Evolutionary conservation across 2,329 filamentous ascomycete genomes (phyloP), one percentile per base, ranked within the genome.

Genomic region (Botrytis cinerea): DNA sequence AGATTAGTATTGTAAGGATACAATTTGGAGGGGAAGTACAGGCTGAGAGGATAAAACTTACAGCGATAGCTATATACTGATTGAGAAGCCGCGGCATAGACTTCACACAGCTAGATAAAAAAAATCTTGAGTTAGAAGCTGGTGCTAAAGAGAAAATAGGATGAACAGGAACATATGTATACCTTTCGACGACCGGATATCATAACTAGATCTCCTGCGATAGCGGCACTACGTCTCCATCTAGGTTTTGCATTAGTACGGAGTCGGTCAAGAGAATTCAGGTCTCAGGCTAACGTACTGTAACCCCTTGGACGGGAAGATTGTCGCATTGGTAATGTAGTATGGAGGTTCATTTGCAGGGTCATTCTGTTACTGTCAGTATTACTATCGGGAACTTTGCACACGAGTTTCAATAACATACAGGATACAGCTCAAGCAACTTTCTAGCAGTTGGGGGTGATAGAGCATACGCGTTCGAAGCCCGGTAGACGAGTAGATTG

Each of bases 161-260:
- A n/a, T 14, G 10, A 12, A 18, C 25, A 43, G 10, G 2, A 35
- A 25, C 6, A 9, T 35, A 14, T 25, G 59, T 9, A 10, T 45
- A 73, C 51, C 43, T 73, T 84, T 43, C 85, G 82, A 1, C 85
- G 81, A 20, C 84, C 83, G 1, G 84, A 83, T 70, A 86, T 83
- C 82, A 87, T 87, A 46, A 86, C 83, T 9, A 86, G 77, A 70
- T 87, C 85, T 0, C 82, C 83, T 1, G 83, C 84, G n/a, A 86
- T 85, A 0, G 84, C 82, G 8, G 82, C 81, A 18, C 80, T 83
- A 12, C 85, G 81, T n/a, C 85, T 82, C 81, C 84, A 86, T 75
- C 69, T 71, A 20, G 25, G 4, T 20, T 2, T 9, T 18, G 28
- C 7, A 8, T 70, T 32, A 70, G 54, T 51, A n/a, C 14, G 5